Evolutionary conservation across 192 early-diverging fungal genomes (phyloP).

Genomic region (Cetraspora pellucida): DNA sequence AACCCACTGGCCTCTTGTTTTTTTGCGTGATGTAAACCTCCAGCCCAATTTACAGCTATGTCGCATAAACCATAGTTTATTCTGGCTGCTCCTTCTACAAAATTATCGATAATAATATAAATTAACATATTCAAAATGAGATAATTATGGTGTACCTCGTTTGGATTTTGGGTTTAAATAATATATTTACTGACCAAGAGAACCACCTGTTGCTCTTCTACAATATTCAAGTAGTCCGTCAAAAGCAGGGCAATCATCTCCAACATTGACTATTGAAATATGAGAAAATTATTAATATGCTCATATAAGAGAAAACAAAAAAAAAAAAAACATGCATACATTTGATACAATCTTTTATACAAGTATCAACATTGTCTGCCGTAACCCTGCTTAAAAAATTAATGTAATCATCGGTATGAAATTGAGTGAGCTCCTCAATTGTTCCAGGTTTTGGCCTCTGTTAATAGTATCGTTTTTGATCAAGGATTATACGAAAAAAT

Average conservation of each 20-base stretch:
- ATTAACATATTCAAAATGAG: no score
- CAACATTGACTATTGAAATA: conserved; percentile 67
- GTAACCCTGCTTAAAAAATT: conserved; percentile 81
- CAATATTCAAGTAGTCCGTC: conserved; percentile 96
- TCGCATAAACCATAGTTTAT: conserved; percentile 81
- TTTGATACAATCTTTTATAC: conserved; percentile 60
- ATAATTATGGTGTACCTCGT: no score
- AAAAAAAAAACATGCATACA: conserved; percentile 45
- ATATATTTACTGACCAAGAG: conserved; percentile 64
- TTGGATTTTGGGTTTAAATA: background rate
- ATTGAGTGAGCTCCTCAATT: conserved; percentile 86
- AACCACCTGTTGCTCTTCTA: conserved; percentile 86
- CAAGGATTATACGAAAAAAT: background rate
- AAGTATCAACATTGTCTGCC: conserved; percentile 70
- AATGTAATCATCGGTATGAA: conserved; percentile 94
- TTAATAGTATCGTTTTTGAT: background rate
- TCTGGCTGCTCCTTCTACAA: conserved; percentile 77
- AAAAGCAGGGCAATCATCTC: conserved; percentile 95
- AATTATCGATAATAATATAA: background rate
- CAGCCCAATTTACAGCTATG: conserved; percentile 95
- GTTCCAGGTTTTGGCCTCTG: conserved; percentile 80
- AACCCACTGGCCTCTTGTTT: conserved; percentile 95
- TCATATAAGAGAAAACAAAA: background rate
- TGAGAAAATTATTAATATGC: background rate
- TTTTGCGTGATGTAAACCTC: conserved; percentile 97